phyloP scores from a whole-genome alignment of 495 filamentous ascomycete species.

The Talaromyces trachyspermus region DNA sequence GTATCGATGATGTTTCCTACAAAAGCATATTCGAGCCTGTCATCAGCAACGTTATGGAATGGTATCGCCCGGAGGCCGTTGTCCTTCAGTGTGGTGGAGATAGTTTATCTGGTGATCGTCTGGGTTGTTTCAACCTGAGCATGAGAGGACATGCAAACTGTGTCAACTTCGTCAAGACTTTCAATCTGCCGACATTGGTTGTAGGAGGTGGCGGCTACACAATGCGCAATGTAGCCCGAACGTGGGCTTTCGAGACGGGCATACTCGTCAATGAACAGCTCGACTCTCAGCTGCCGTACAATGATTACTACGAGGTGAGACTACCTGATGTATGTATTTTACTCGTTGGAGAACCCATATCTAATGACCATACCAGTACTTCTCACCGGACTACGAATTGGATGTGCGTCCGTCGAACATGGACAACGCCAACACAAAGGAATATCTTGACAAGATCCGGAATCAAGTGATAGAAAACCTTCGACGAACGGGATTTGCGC shows the following conservation, averaged over 20 bases:
- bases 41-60: slow-evolving; percentile 90
- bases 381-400: slow-evolving; percentile 91
- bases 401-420: slow-evolving; percentile 95
- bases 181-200: slow-evolving; percentile 83
- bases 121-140: slow-evolving; percentile 97
- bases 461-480: slow-evolving; percentile 88
- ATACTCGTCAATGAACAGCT: slow-evolving; percentile 77
- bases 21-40: slow-evolving; percentile 94
- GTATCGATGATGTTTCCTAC: slow-evolving; percentile 88
- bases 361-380: slow-evolving; percentile 61
- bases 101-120: slow-evolving; percentile 84
- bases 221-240: slow-evolving; percentile 96
- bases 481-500: slow-evolving; percentile 76
- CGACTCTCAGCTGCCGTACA: slow-evolving; percentile 78
- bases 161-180: slow-evolving; percentile 89
- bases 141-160: slow-evolving; percentile 98
- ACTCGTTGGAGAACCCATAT: slow-evolving; percentile 11
- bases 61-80: slow-evolving; percentile 87
- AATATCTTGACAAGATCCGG: slow-evolving; percentile 96
- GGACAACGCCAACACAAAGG: slow-evolving; percentile 93
- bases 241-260: slow-evolving; percentile 96
- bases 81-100: slow-evolving; percentile 97
- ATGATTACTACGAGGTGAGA: slow-evolving; percentile 94
- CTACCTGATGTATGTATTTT: not conserved
- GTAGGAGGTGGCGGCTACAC: slow-evolving; percentile 96